Evolutionary conservation across 1,284 basidiomycete genomes (phyloP).

Genomic region (Cryptococcus sp.): DNA sequence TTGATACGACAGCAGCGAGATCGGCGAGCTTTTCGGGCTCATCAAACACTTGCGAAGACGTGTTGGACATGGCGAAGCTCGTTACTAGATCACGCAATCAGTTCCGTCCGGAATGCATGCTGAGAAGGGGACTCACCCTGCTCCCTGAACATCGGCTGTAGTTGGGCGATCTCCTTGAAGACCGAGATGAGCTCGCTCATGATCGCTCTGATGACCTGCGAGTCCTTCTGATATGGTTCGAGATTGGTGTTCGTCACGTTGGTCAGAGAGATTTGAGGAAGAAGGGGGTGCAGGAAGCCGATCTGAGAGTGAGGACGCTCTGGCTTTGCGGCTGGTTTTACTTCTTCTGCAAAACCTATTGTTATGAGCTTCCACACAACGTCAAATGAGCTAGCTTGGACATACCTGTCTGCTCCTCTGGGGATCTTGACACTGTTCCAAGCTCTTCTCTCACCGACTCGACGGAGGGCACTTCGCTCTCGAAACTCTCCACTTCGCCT

Average conservation of each 20-base stretch:
- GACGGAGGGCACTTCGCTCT: slow-evolving; percentile 55
- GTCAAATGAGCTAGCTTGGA: slow-evolving; percentile 5
- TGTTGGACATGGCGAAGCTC: slow-evolving; percentile 90
- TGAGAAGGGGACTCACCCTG: slow-evolving; percentile 61
- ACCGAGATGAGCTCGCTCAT: slow-evolving; percentile 96
- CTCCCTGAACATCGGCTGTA: slow-evolving; percentile 97
- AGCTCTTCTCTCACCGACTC: slow-evolving; percentile 56
- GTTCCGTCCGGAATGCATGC: not conserved
- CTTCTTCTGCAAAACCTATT: no score
- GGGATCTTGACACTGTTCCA: slow-evolving; percentile 19
- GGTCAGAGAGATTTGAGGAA: slow-evolving; percentile 85
- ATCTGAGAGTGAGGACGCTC: slow-evolving; percentile 45
- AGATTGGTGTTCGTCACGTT: slow-evolving; percentile 82
- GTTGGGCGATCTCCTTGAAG: slow-evolving; percentile 97
- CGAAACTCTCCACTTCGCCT: slow-evolving; percentile 63
- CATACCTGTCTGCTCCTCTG: slow-evolving; percentile 48
- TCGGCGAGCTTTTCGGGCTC: slow-evolving; percentile 98
- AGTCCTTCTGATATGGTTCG: slow-evolving; percentile 85
- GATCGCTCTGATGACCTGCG: slow-evolving; percentile 91
- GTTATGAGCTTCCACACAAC: no score
- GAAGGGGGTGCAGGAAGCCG: slow-evolving; percentile 73
- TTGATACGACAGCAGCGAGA: slow-evolving; percentile 94
- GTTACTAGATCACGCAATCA: slow-evolving; percentile 32
- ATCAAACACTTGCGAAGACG: slow-evolving; percentile 96
- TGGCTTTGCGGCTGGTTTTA: not conserved